Conservation (phyloP, 306 rosid species). For the Glycyrrhiza uralensis region DNA sequence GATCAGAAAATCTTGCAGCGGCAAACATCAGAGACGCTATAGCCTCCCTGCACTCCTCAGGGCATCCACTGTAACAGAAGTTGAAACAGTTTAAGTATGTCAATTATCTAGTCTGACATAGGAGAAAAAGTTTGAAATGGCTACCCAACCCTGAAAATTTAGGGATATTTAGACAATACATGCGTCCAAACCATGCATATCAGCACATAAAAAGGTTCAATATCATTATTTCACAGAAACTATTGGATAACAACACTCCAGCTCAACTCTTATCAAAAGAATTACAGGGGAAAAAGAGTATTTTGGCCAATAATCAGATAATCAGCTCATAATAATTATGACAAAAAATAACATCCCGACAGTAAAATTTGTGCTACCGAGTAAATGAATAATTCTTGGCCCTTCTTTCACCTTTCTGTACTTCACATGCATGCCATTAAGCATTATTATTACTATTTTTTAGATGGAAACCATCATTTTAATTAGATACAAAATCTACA, state of each 20-base stretch:
- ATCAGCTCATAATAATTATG: neutral
- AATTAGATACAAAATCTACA: neutral
- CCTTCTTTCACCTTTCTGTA: neutral
- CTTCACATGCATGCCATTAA: neutral
- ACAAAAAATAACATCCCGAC: neutral
- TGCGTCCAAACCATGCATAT: neutral
- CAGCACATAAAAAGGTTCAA: neutral
- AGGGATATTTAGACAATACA: neutral
- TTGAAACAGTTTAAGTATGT: neutral
- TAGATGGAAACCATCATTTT: neutral
- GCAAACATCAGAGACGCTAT: conserved; percentile 77
- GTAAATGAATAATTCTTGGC: neutral
- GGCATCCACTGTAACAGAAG: conserved; percentile 72
- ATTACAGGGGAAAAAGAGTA: neutral
- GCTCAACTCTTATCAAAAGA: neutral
- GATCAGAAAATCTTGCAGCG: conserved; percentile 92
- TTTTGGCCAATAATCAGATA: neutral
- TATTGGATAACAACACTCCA: neutral
- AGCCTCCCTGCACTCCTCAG: conserved; percentile 84
- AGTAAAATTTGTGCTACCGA: neutral
- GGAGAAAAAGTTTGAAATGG: neutral
- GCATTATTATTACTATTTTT: neutral
- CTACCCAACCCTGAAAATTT: neutral
- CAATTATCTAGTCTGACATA: neutral
- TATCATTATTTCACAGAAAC: neutral